These are phyloP conservation scores for Lomentospora prolificans DNA, from an alignment of 2,329 filamentous ascomycete genomes.

Conservation along the genomic window DNA sequence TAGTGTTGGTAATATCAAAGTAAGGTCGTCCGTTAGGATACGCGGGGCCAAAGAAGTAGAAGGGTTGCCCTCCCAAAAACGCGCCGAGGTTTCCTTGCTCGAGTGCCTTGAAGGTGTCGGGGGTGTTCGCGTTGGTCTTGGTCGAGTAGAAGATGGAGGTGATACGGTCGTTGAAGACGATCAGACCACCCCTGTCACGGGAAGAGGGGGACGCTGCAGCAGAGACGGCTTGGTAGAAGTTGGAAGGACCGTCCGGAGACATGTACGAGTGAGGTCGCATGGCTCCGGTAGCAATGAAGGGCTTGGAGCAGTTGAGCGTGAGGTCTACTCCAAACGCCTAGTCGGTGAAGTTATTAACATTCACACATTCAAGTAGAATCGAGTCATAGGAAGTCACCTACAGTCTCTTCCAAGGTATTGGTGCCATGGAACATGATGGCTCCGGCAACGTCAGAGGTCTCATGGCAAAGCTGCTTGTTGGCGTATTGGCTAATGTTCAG, in stretches of 20 bases:
- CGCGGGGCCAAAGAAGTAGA: slow-evolving; percentile 46
- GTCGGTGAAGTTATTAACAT: not conserved
- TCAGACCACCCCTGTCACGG: slow-evolving; percentile 43
- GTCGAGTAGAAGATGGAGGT: slow-evolving; percentile 45
- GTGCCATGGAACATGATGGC: slow-evolving; percentile 34
- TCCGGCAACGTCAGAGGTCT: slow-evolving; percentile 19
- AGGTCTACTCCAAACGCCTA: slow-evolving; percentile 41
- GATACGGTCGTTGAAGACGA: slow-evolving; percentile 54
- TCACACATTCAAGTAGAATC: not conserved
- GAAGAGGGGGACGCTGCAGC: slow-evolving; percentile 38
- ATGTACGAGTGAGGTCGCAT: slow-evolving; percentile 47
- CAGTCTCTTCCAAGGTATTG: slow-evolving; percentile 46
- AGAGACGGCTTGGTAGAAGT: slow-evolving; percentile 50
- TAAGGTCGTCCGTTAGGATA: slow-evolving; percentile 29
- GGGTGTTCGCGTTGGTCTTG: slow-evolving; percentile 52
- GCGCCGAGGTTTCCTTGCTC: slow-evolving; percentile 49
- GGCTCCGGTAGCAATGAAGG: slow-evolving; percentile 40
- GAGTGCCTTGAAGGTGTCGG: slow-evolving; percentile 50
- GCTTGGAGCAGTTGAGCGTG: slow-evolving; percentile 40
- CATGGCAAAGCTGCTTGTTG: slow-evolving; percentile 20
- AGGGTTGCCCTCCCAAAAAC: slow-evolving; percentile 47
- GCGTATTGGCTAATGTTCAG: slow-evolving; percentile 23
- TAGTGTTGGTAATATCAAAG: slow-evolving; percentile 23
- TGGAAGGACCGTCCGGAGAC: slow-evolving; percentile 53
- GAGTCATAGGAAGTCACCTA: slow-evolving; percentile 9